These are phyloP conservation scores for Cyberlindnera mississippiensis DNA, from an alignment of 805 yeast genomes.

Conservation along the genomic window DNA sequence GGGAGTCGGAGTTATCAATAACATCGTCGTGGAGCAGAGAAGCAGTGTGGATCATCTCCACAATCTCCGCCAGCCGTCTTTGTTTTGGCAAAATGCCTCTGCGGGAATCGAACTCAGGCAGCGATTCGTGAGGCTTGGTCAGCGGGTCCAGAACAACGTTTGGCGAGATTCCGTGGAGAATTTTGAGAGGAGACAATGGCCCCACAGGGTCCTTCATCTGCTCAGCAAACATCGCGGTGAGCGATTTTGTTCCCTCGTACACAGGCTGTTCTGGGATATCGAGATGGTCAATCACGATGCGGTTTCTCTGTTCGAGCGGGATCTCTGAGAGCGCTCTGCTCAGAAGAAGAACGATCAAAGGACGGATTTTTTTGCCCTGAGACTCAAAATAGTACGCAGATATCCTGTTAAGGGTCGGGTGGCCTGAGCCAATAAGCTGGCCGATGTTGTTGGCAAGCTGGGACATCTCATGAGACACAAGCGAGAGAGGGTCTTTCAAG, in stretches of 20 bases:
- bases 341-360: slow-evolving; percentile 78
- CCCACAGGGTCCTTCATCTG: slow-evolving; percentile 36
- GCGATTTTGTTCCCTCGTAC: slow-evolving; percentile 52
- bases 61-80: slow-evolving; percentile 92
- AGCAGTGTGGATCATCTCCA: slow-evolving; percentile 98
- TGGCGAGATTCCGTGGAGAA: slow-evolving; percentile 91
- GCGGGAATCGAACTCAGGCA: slow-evolving; percentile 54
- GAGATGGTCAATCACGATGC: slow-evolving; percentile 54
- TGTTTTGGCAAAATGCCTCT: slow-evolving; percentile 91
- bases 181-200: slow-evolving; percentile 73
- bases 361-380: slow-evolving; percentile 94
- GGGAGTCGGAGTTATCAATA: slow-evolving; percentile 80
- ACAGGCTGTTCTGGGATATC: slow-evolving; percentile 69
- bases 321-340: slow-evolving; percentile 77
- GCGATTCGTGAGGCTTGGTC: slow-evolving; percentile 69
- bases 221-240: slow-evolving; percentile 46
- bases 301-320: slow-evolving; percentile 62
- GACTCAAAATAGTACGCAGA: slow-evolving; percentile 94
- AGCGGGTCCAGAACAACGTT: slow-evolving; percentile 75
- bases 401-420: slow-evolving; percentile 87
- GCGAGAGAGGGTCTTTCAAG: slow-evolving; percentile 78
- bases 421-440: slow-evolving; percentile 83
- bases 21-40: slow-evolving; percentile 95
- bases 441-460: slow-evolving; percentile 85
- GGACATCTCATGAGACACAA: slow-evolving; percentile 92